Evolutionary conservation across 1,284 basidiomycete genomes (phyloP).

Genomic region (Coniferiporia sulphurascens): DNA sequence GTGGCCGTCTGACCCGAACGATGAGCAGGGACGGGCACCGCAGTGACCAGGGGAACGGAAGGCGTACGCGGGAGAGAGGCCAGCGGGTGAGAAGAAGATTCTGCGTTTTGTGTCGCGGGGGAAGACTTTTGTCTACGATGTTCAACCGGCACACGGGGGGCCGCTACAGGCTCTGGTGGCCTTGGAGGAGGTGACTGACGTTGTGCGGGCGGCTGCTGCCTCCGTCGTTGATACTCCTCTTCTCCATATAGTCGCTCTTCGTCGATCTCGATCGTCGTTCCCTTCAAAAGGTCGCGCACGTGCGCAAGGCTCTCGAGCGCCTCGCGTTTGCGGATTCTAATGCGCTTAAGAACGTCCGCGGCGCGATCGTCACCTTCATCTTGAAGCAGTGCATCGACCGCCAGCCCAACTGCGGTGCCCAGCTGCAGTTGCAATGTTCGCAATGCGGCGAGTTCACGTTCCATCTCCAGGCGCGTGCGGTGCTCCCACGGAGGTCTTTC

Average conservation of each 20-base stretch:
- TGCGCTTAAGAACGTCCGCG: conserved; percentile 33
- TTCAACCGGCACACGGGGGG: conserved; percentile 23
- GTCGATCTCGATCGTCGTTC: conserved; percentile 48
- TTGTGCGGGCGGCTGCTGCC: conserved; percentile 24
- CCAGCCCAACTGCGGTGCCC: conserved; percentile 64
- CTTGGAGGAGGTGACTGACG: conserved; percentile 16
- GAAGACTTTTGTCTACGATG: conserved; percentile 20
- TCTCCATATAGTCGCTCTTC: conserved; percentile 59
- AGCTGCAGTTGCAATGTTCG: conserved; percentile 52
- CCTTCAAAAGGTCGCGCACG: conserved; percentile 66
- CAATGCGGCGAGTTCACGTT: conserved; percentile 51
- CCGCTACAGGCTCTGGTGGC: conserved; percentile 27
- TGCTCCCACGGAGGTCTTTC: conserved; percentile 65
- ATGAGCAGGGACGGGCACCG: neutral
- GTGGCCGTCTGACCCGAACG: conserved; percentile 4
- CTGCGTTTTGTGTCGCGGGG: conserved; percentile 21
- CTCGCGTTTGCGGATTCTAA: conserved; percentile 48
- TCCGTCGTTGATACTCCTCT: conserved; percentile 35
- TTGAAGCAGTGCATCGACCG: conserved; percentile 61
- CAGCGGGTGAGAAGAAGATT: conserved; percentile 12
- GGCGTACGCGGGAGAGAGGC: conserved; percentile 17
- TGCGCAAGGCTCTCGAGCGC: conserved; percentile 70
- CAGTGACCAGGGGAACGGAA: neutral
- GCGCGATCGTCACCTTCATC: conserved; percentile 44
- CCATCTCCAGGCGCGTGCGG: conserved; percentile 59